These are phyloP conservation scores for Puccinia hordei DNA, from an alignment of 1,284 basidiomycete species.

Conservation along the genomic window DNA sequence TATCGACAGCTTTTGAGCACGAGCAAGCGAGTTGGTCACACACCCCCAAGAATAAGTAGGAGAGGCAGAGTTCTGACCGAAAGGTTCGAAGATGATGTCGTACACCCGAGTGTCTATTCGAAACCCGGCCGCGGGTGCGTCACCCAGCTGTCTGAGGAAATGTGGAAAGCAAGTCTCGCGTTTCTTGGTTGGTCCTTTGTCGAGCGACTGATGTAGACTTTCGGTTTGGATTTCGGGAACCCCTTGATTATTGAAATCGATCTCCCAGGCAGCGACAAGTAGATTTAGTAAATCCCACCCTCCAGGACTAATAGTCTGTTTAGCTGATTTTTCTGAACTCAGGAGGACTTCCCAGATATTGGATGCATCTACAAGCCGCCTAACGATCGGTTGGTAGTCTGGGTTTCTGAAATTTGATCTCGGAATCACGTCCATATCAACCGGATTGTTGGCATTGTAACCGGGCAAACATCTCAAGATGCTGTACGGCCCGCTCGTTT, in stretches of 20 bases:
- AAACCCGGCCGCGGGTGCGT: slow-evolving; percentile 8
- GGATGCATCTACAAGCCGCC: neutral
- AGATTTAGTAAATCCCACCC: slow-evolving; percentile 41
- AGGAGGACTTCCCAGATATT: slow-evolving; percentile 28
- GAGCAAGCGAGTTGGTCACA: slow-evolving; percentile 11
- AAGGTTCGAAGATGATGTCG: slow-evolving; percentile 44
- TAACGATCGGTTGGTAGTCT: neutral
- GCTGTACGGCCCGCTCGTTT: slow-evolving; percentile 4
- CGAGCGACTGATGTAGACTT: neutral
- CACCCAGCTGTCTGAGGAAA: slow-evolving; percentile 30
- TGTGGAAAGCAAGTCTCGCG: slow-evolving; percentile 18
- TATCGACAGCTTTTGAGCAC: slow-evolving; percentile 30
- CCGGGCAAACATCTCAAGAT: slow-evolving; percentile 39
- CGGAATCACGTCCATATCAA: slow-evolving; percentile 10
- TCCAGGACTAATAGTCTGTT: slow-evolving; percentile 8
- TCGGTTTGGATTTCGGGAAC: neutral
- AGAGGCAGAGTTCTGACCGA: slow-evolving; percentile 13
- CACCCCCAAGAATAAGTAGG: slow-evolving; percentile 21
- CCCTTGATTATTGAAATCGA: slow-evolving; percentile 27
- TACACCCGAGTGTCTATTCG: slow-evolving; percentile 18
- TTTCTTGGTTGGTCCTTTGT: neutral
- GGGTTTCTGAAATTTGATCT: neutral
- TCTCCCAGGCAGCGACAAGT: slow-evolving; percentile 36
- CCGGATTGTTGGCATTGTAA: neutral
- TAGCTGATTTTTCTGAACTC: neutral